phyloP scores from a whole-genome alignment of 805 yeast genomes.

The Ogataea pignaliae region DNA sequence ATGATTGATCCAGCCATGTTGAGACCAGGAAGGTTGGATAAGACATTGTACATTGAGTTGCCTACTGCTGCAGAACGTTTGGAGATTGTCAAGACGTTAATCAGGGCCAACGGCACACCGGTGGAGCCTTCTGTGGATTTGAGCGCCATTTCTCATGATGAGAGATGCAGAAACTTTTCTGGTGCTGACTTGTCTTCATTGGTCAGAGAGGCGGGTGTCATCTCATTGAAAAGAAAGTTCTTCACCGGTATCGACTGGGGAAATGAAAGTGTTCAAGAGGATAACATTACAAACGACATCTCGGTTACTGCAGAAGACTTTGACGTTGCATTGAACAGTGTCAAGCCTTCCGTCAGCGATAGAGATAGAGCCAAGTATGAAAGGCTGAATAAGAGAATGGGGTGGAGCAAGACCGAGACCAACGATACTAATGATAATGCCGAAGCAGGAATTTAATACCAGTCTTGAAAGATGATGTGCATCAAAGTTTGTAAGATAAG shows the following conservation, averaged over 20 bases:
- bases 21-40: slow-evolving; percentile 94
- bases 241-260: slow-evolving; percentile 46
- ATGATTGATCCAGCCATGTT: slow-evolving; percentile 98
- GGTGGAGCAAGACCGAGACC: slow-evolving; percentile 48
- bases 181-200: slow-evolving; percentile 95
- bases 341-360: slow-evolving; percentile 89
- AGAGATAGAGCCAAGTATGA: slow-evolving; percentile 76
- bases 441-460: background rate
- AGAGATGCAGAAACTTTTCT: slow-evolving; percentile 80
- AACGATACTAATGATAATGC: slow-evolving; percentile 2
- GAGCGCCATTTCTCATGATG: slow-evolving; percentile 59
- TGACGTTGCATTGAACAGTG: slow-evolving; percentile 60
- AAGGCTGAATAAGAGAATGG: slow-evolving; percentile 65
- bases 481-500: background rate
- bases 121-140: slow-evolving; percentile 60
- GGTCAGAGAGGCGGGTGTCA: slow-evolving; percentile 90
- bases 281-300: slow-evolving; percentile 26
- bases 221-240: slow-evolving; percentile 73
- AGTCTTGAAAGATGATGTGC: background rate
- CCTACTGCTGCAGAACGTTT: slow-evolving; percentile 75
- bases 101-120: slow-evolving; percentile 73
- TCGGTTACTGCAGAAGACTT: slow-evolving; percentile 66
- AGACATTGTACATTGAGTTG: slow-evolving; percentile 84
- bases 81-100: slow-evolving; percentile 77
- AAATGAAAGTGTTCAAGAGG: slow-evolving; percentile 35